Base-by-base conservation (phyloP, 1,284 basidiomycete genomes). In the Apiotrichum montevideense region DNA sequence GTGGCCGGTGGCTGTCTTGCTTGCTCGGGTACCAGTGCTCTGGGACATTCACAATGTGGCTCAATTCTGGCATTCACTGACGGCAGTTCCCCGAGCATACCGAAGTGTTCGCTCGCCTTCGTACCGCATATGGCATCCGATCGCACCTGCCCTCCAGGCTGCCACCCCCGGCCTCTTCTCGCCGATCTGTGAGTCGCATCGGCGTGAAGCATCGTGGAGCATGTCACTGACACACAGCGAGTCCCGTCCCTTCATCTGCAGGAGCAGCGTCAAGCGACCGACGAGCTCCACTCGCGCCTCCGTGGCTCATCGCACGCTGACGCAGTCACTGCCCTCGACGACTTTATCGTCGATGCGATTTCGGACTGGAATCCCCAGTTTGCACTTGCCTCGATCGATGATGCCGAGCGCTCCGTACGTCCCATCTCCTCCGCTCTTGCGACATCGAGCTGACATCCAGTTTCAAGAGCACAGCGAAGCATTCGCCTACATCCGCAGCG, bases 401-500 rank as follows among this genome's bases (percentile, higher is more conserved):
- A 49, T 14, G 37, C 47, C 4, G 47, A 49, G 37, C 47, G 37
- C 7, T 5, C 15, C 13, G 47, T 49, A 14, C 7, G 47, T 48
- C 34, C 14, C 11, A 29, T 46, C 33, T 46, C 7, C 8, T 6
- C 11, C 5, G n/a, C 4, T 10, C 35, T 3, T 2, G 15, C 37
- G 46, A 47, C 46, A 13, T 35, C 46, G 21, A 35, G 15, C 47
- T 49, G 9, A 49, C 47, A 29, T 13, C 32, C 35, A 49, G 47
- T 49, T 49, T 14, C 35, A 4, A 5, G 47, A 49, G n/a, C 47
- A 49, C 29, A 9, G 35, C 6, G 47, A 40, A 15, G 47, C 47
- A 5, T 49, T 49, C 9, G 47, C 47, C 15, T 49, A 49, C 15
- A 49, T 49, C 9, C 47, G 47, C 21, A 49, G 47, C 35, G 47